These are phyloP conservation scores for Yamadazyma dendronema DNA, from an alignment of 1,139 yeast species.

Conservation along the genomic window DNA sequence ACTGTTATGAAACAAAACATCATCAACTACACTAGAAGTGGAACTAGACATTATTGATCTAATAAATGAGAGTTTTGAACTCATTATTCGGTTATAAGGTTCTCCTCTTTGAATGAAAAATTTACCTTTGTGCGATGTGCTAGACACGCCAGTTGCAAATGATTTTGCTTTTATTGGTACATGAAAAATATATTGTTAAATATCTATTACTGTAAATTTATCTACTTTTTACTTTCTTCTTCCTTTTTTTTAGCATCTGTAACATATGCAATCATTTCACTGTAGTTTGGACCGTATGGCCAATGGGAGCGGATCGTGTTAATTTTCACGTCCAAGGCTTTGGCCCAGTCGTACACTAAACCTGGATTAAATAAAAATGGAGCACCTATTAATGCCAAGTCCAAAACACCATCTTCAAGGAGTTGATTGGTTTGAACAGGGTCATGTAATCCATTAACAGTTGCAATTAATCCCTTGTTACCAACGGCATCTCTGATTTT, in stretches of 20 bases:
- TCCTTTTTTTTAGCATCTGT: conserved; percentile 1
- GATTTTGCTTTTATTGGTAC: not conserved
- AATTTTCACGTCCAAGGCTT: conserved; percentile 41
- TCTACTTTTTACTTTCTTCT: not conserved
- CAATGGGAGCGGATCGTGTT: conserved; percentile 22
- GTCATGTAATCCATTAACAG: conserved; percentile 46
- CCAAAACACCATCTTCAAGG: conserved; percentile 42
- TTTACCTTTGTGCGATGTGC: conserved; percentile 1
- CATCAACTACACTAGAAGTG: conserved; percentile 19
- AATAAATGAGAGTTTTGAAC: conserved; percentile 2
- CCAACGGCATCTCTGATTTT: conserved; percentile 45
- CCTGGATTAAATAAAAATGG: conserved; percentile 49
- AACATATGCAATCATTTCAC: conserved; percentile 13
- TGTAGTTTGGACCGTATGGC: conserved; percentile 12
- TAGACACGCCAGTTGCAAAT: too few species aligned
- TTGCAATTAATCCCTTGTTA: conserved; percentile 38
- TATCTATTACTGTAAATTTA: not conserved
- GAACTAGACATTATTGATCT: conserved; percentile 6
- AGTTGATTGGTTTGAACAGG: conserved; percentile 34
- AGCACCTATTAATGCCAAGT: conserved; percentile 46
- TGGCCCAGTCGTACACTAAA: conserved; percentile 49
- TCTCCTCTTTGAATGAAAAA: conserved; percentile 5
- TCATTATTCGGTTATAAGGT: conserved; percentile 2
- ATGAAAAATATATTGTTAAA: not conserved
- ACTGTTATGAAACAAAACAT: conserved; percentile 60